These are phyloP conservation scores for Colletotrichum liaoningense DNA, from an alignment of 2,329 filamentous ascomycete genomes.

Conservation along the genomic window DNA sequence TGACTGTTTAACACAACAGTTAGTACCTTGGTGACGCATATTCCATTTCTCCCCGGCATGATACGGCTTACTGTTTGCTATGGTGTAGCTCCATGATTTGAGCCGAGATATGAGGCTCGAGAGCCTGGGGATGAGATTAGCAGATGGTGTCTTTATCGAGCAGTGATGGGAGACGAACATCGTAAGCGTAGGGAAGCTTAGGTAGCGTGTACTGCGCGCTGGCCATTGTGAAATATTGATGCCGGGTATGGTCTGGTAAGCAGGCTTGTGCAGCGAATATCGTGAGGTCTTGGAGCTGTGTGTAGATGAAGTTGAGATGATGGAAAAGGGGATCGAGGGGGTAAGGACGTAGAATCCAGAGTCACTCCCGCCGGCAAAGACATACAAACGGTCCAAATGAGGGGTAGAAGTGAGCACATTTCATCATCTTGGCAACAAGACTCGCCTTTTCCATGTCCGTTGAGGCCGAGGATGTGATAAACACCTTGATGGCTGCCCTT, in stretches of 20 bases:
- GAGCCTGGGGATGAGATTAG: conserved; percentile 58
- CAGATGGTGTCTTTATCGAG: too few species aligned
- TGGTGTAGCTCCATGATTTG: conserved; percentile 88
- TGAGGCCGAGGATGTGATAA: conserved; percentile 24
- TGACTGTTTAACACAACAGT: conserved; percentile 52
- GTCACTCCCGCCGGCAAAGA: neutral
- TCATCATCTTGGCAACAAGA: conserved; percentile 19
- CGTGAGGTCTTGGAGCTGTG: neutral
- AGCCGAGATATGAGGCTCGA: conserved; percentile 79
- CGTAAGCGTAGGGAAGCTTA: conserved; percentile 74
- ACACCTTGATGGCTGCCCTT: conserved; percentile 29
- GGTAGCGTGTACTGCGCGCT: conserved; percentile 68
- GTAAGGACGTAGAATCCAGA: neutral
- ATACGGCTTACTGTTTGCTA: conserved; percentile 66
- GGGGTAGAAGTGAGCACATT: conserved; percentile 31
- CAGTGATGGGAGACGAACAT: conserved; percentile 63
- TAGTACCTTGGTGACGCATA: neutral
- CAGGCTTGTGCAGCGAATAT: neutral
- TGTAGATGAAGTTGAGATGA: neutral
- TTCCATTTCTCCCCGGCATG: neutral
- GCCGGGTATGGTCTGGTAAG: neutral
- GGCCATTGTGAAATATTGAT: conserved; percentile 45
- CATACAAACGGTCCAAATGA: neutral
- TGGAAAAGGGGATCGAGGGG: neutral
- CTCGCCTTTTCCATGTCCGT: neutral